Percentiles rank a stretch among this genome's conserved stretches.
Conservation (phyloP, 768 basidiomycete genomes). For the Ramaria sp. region DNA sequence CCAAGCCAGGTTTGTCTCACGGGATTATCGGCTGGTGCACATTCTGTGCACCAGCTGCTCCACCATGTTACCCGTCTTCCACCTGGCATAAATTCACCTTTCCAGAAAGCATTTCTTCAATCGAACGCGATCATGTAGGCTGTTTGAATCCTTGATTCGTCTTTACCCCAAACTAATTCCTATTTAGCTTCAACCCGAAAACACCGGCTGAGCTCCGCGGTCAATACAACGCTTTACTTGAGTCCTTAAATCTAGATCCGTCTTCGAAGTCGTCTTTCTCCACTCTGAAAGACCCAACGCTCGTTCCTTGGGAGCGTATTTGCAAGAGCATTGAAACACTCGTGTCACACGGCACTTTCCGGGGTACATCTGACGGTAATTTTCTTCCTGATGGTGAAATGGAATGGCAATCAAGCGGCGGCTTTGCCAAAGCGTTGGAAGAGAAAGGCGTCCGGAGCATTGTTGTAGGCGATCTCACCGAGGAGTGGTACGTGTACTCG, state of each 20-base stretch:
- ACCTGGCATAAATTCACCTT: constrained; percentile 44
- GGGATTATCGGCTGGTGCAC: constrained; percentile 72
- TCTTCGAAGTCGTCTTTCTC: constrained; percentile 36
- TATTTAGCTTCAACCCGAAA: constrained; percentile 42
- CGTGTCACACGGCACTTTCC: constrained; percentile 55
- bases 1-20: constrained; percentile 48
- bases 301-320: constrained; percentile 39
- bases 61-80: constrained; percentile 60
- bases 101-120: constrained; percentile 54
- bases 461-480: constrained; percentile 55
- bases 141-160: neutral
- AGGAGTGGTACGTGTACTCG: constrained; percentile 73
- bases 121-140: constrained; percentile 63
- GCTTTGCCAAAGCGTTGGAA: constrained; percentile 40
- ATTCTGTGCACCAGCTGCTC: constrained; percentile 66
- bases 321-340: constrained; percentile 46
- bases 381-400: constrained; percentile 55
- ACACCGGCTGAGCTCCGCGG: constrained; percentile 44
- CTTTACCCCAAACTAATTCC: neutral
- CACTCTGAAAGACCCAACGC: constrained; percentile 37
- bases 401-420: constrained; percentile 56
- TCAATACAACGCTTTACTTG: constrained; percentile 57
- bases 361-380: constrained; percentile 48
- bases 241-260: constrained; percentile 45
- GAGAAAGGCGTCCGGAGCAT: constrained; percentile 52